phyloP scores from a whole-genome alignment of 2,329 filamentous ascomycete species.

The Fusarium equiseti region DNA sequence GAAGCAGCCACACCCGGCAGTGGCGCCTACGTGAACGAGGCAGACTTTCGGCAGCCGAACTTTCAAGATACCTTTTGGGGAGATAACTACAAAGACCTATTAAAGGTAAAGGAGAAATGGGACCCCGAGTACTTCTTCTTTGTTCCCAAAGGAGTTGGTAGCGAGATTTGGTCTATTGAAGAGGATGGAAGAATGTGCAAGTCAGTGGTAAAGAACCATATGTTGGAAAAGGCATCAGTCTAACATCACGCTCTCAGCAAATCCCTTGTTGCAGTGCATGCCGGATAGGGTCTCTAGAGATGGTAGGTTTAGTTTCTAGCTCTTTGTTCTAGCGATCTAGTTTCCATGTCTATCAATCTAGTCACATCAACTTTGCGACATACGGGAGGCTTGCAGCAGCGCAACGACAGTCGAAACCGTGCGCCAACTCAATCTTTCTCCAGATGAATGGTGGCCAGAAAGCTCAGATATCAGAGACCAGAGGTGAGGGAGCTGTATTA shows the following conservation, averaged over 20 bases:
- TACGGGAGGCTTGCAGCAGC: neutral
- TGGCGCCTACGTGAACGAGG: conserved; percentile 65
- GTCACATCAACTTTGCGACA: neutral
- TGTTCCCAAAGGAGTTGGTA: conserved; percentile 62
- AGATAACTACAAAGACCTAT: conserved; percentile 57
- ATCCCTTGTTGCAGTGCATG: neutral
- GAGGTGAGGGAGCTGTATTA: neutral
- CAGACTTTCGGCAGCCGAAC: conserved; percentile 58
- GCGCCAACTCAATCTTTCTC: neutral
- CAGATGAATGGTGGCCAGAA: neutral
- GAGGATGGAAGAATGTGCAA: conserved; percentile 34
- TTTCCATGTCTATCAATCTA: neutral
- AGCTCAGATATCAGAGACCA: neutral
- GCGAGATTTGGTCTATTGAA: conserved; percentile 59
- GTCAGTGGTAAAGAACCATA: neutral
- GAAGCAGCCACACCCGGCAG: conserved; percentile 55
- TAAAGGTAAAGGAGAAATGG: conserved; percentile 63
- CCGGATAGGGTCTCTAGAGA: neutral
- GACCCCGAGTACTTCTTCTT: conserved; percentile 62
- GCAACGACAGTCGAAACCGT: neutral
- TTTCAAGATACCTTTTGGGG: conserved; percentile 62
- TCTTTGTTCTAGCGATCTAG: neutral
- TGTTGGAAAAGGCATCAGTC: too few relatives aligned
- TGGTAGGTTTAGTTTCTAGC: neutral
- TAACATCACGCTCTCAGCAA: neutral